Percentiles rank a stretch among this genome's conserved stretches.
These are phyloP conservation scores for Cucumis hystrix DNA, from an alignment of 306 rosid species.

Conservation along the genomic window DNA sequence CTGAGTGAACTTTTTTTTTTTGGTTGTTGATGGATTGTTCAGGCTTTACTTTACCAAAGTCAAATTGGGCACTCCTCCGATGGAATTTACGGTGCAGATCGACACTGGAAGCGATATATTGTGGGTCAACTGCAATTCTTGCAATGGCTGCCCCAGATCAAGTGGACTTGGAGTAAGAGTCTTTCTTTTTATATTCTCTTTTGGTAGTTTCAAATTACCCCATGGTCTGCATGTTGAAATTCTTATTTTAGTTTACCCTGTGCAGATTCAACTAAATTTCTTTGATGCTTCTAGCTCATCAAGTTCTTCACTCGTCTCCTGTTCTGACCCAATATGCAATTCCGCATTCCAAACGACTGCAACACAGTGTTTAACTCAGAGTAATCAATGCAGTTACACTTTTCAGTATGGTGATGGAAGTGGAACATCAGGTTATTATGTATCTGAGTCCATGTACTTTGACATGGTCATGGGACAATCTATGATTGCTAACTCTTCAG, in stretches of 20 bases:
- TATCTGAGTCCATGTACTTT: constrained; percentile 55
- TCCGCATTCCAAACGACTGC: constrained; percentile 40
- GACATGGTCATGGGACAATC: constrained; percentile 69
- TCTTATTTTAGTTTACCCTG: constrained; percentile 8
- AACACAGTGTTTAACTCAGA: constrained; percentile 49
- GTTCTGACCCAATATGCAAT: constrained; percentile 69
- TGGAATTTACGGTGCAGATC: constrained; percentile 78
- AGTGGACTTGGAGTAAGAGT: constrained; percentile 73
- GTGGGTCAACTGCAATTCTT: constrained; percentile 86
- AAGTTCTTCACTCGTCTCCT: constrained; percentile 41
- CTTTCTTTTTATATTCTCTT: neutral
- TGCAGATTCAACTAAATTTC: constrained; percentile 73
- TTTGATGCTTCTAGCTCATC: constrained; percentile 62
- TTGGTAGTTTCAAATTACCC: neutral
- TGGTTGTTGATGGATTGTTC: constrained; percentile 21
- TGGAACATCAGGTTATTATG: constrained; percentile 71
- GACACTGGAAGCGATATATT: constrained; percentile 92
- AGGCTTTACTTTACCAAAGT: constrained; percentile 87
- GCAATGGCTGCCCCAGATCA: constrained; percentile 73
- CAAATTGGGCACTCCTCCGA: constrained; percentile 83
- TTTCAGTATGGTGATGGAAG: constrained; percentile 88
- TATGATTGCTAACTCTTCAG: constrained; percentile 41
- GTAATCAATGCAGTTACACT: constrained; percentile 66
- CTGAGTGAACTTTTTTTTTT: neutral
- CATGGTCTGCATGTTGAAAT: neutral